Evolutionary conservation across 2,329 filamentous ascomycete species (phyloP).

Genomic region (Phialemonium atrogriseum): DNA sequence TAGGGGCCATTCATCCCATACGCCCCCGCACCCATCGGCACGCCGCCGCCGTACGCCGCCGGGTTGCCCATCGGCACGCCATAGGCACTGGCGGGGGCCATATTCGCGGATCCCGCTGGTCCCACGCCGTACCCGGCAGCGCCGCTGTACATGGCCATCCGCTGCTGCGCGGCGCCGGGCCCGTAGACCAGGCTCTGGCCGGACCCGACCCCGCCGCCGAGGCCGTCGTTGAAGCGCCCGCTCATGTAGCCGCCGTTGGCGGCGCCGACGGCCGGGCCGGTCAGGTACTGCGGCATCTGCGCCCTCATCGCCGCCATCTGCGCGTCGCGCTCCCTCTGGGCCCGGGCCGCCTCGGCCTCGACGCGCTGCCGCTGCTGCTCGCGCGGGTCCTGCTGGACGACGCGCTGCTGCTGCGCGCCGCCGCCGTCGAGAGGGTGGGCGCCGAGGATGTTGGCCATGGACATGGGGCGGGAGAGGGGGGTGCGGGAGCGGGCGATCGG

Average conservation of each 20-base stretch:
- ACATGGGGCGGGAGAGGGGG: conserved; percentile 34
- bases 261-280: conserved; percentile 18
- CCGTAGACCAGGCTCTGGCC: conserved; percentile 10
- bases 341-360: conserved; percentile 31
- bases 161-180: conserved; percentile 6
- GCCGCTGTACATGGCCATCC: conserved; percentile 6
- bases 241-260: conserved; percentile 37
- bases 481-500: conserved; percentile 15
- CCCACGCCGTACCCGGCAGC: conserved; percentile 1
- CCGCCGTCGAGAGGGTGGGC: conserved; percentile 34
- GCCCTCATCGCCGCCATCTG: conserved; percentile 39
- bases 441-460: conserved; percentile 51
- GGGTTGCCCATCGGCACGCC: neutral
- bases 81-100: neutral
- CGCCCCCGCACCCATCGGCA: conserved; percentile 1
- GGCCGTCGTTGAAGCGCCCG: conserved; percentile 47
- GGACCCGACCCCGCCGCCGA: conserved; percentile 25
- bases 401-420: conserved; percentile 10
- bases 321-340: conserved; percentile 33
- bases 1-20: conserved; percentile 9
- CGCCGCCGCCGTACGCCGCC: conserved; percentile 1
- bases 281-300: conserved; percentile 39
- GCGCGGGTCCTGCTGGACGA: conserved; percentile 28
- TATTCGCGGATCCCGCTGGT: no score
- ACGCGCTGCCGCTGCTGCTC: conserved; percentile 31